Evolutionary conservation across 192 early-diverging fungal genomes (phyloP), one percentile per base, ranked within the genome.

Genomic region (Coemansia sp.): DNA sequence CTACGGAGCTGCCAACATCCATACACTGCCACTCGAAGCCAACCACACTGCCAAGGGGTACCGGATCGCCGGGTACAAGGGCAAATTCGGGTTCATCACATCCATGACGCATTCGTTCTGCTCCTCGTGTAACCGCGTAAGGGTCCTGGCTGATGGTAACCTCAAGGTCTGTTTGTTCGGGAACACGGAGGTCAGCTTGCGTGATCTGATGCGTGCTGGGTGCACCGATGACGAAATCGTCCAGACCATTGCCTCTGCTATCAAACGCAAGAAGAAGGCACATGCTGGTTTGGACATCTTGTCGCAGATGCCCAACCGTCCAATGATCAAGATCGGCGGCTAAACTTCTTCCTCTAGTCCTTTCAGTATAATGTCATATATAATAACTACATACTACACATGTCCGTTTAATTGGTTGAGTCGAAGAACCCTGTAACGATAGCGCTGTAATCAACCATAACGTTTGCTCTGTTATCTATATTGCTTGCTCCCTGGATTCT

Each of bases 101-200:
- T 95, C 93, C 2, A 98, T 98, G 96, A 93, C 94, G n/a, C 87
- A 95, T 37, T 91, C 96, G 57, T 98, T 98, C 59, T 98, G 95
- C 80, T 84, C 88, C 4, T 91, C 94, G 1, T 98, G 96, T 72
- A 97, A 95, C 67, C 87, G 96, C 19, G 75, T 98, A 36, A 88
- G 96, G 8, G 84, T 98, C 40, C 87, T 94, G 20, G 93, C 96
- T 2, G 94, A 98, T 68, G 96, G 96, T 4, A 95, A 92, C 64
- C 72, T 98, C 57, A 98, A 98, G 68, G 87, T 87, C 10, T 98
- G 96, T 56, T 66, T 98, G 23, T 98, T 98, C 86, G 96, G 96
- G 1, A 93, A 94, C 64, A 73, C 89, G 0, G 94, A 98, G 68
- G 88, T 98, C 22, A 90, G 87, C 38, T 59, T 98, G 48, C 83